Percentiles rank a stretch among this genome's conserved stretches.
These are phyloP conservation scores for Candida insectalens DNA, from an alignment of 805 yeast genomes.

Conservation along the genomic window DNA sequence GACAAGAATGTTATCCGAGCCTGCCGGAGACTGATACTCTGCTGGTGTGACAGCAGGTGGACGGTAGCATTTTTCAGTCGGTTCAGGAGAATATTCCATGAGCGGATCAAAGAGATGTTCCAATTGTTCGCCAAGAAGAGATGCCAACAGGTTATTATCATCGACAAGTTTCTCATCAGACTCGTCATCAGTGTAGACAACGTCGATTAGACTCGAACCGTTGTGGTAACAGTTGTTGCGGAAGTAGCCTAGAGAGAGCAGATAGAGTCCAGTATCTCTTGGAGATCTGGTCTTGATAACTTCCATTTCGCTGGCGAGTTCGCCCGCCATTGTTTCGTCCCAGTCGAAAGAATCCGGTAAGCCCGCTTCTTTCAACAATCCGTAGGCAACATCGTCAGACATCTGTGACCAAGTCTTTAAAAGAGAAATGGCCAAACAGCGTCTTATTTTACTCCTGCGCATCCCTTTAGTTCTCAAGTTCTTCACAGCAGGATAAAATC, in stretches of 20 bases:
- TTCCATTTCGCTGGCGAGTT: slow-evolving; percentile 56
- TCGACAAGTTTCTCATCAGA: slow-evolving; percentile 24
- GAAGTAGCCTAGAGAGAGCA: slow-evolving; percentile 44
- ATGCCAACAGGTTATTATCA: slow-evolving; percentile 67
- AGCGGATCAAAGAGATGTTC: slow-evolving; percentile 87
- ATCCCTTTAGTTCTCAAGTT: slow-evolving; percentile 41
- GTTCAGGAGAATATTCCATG: slow-evolving; percentile 87
- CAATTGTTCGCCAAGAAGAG: slow-evolving; percentile 70
- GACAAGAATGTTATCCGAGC: slow-evolving; percentile 24
- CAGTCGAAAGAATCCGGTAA: slow-evolving; percentile 28
- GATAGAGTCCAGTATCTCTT: slow-evolving; percentile 40
- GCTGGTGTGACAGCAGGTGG: slow-evolving; percentile 35
- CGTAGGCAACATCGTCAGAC: slow-evolving; percentile 21
- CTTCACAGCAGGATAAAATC: slow-evolving; percentile 71
- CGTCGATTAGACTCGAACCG: slow-evolving; percentile 56
- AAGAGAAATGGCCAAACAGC: slow-evolving; percentile 66
- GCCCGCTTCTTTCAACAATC: slow-evolving; percentile 10
- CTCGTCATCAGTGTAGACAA: slow-evolving; percentile 44
- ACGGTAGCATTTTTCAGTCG: slow-evolving; percentile 58
- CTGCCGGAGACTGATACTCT: slow-evolving; percentile 6
- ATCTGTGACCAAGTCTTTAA: slow-evolving; percentile 59
- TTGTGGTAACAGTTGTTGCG: slow-evolving; percentile 31
- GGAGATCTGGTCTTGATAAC: slow-evolving; percentile 47
- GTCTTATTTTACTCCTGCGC: slow-evolving; percentile 50
- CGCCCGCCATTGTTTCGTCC: slow-evolving; percentile 86